Conservation (phyloP, 495 filamentous ascomycete genomes). For the Penicillium antarcticum region DNA sequence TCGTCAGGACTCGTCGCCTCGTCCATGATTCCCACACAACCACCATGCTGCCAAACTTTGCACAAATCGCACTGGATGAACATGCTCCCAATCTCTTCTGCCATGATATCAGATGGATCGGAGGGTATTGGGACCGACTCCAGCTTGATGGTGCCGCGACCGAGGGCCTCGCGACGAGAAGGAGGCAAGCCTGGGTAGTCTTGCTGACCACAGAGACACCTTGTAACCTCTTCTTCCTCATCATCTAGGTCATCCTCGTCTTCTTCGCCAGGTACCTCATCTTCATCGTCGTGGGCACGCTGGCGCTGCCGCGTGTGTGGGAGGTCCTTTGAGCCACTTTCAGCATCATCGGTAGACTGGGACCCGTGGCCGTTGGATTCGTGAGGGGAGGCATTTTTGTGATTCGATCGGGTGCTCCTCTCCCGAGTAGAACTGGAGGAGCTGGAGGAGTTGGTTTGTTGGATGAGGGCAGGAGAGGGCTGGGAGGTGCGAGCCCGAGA, state of each 20-base stretch:
- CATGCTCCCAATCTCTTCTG: conserved; percentile 86
- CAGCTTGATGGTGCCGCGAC: conserved; percentile 52
- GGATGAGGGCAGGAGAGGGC: conserved; percentile 60
- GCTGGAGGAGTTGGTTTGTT: conserved; percentile 70
- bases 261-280: conserved; percentile 49
- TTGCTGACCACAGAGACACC: conserved; percentile 90
- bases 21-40: conserved; percentile 95
- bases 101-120: conserved; percentile 46
- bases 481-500: conserved; percentile 85
- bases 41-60: conserved; percentile 98
- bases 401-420: conserved; percentile 65
- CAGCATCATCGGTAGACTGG: conserved; percentile 73
- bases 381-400: conserved; percentile 69
- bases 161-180: conserved; percentile 56
- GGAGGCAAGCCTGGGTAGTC: conserved; percentile 90
- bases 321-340: conserved; percentile 55
- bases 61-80: conserved; percentile 98
- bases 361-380: conserved; percentile 73
- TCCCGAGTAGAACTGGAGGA: conserved; percentile 72
- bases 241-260: conserved; percentile 63
- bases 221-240: conserved; percentile 90
- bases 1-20: conserved; percentile 88
- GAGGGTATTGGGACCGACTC: conserved; percentile 47
- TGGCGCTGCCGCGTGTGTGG: conserved; percentile 70
- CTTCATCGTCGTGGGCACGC: conserved; percentile 61